A percentile compares a stretch with the other conserved stretches of the same genome.
These are phyloP conservation scores for Cyclotella baltica DNA, from an alignment of 108 stramenopile species.

Conservation along the genomic window DNA sequence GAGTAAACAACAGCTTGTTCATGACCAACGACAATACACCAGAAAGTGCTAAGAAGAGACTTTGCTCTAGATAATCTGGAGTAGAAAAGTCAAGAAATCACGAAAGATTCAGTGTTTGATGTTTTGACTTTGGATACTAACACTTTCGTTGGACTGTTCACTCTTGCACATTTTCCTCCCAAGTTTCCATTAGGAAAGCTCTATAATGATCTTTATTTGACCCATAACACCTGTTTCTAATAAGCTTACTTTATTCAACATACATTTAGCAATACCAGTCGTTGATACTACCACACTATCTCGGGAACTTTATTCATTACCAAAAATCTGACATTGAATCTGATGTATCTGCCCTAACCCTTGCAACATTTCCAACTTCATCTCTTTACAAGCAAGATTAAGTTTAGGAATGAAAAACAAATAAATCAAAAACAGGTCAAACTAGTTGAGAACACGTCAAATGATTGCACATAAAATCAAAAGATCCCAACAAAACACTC, in stretches of 20 bases:
- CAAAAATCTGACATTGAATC: slow-evolving; percentile 21
- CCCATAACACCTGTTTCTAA: neutral
- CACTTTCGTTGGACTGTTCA: no score
- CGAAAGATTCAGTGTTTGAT: no score
- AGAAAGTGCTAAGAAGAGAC: no score
- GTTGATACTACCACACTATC: neutral
- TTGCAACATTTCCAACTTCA: slow-evolving; percentile 4
- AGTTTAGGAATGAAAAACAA: neutral
- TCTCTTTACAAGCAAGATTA: neutral
- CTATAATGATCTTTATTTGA: no score
- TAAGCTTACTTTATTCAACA: neutral
- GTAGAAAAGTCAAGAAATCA: no score
- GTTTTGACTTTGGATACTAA: no score
- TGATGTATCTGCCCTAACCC: neutral
- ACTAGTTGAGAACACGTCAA: neutral
- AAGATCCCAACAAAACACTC: neutral
- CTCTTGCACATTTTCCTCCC: no score
- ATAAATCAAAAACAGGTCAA: neutral
- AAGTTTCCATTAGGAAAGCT: no score
- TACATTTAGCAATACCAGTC: neutral
- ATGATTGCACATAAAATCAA: neutral
- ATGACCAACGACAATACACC: no score
- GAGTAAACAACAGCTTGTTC: no score
- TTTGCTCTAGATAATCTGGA: no score
- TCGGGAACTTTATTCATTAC: neutral